Base-by-base conservation (phyloP, 352 stramenopile species). In the Phytophthora parvispora region DNA sequence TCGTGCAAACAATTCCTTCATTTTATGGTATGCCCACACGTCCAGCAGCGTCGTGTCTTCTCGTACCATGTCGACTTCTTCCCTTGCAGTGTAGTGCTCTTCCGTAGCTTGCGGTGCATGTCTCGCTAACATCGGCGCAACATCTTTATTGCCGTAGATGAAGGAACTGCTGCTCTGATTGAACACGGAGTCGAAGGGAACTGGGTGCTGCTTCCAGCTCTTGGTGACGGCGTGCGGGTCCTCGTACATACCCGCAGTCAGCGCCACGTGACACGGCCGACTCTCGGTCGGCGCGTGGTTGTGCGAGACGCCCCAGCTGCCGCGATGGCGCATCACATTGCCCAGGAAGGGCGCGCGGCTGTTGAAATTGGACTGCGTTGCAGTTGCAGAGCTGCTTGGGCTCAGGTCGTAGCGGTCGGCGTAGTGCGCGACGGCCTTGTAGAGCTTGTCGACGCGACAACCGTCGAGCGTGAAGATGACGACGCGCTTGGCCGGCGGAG, bases 221-320 rank as follows among this genome's bases (percentile, higher is more conserved):
- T 88, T 89, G 16, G 80, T 92, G 31, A 96, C 87, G 13, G 89
- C 87, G 62, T 89, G 92, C 31, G 93, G 87, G 61, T 96, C 87
- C 55, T 96, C 89, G 60, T 96, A 96, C 82, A 96, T 95, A 13
- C 89, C 89, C 1, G 89, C 89, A 62, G 93, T 93, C 20, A 96
- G 72, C 59, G 89, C 89, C 29, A 96, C 89, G 65, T 95, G 89
- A 24, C 89, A 90, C 5, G 89, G 87, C 1, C 89, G 86, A 51
- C 83, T 93, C 67, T 96, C 89, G 27, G 89, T 96, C 18, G 89
- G 89, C 38, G 92, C 87, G 60, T 85, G 85, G 63, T 90, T 96
- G 75, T 96, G 89, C 15, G 89, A 96, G 74, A 96, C 78, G 24
- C 89, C 89, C 77, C 82, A 96, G 57, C 79, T 88, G 50, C 89